Conservation (phyloP, 225 moss, liverwort and hornwort species). For the Physcomitrellopsis africana region DNA sequence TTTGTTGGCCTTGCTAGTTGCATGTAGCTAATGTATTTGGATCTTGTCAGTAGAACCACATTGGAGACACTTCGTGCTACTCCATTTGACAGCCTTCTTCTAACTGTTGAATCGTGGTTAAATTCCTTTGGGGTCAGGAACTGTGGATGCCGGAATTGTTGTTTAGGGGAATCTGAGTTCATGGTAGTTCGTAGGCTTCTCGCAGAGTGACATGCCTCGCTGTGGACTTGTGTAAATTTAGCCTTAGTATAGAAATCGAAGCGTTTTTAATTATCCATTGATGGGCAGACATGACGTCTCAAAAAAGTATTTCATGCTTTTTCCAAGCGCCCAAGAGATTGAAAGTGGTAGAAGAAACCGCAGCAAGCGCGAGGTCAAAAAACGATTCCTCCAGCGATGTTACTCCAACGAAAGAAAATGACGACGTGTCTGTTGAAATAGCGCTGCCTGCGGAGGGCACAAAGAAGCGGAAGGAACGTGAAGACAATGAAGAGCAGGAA, state of each 20-base stretch:
- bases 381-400: slow-evolving; percentile 11
- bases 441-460: slow-evolving; percentile 17
- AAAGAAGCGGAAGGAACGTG: neutral
- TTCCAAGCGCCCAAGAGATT: slow-evolving; percentile 64
- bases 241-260: neutral
- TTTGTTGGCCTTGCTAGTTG: neutral
- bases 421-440: slow-evolving; percentile 10
- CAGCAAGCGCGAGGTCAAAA: slow-evolving; percentile 30
- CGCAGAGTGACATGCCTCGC: neutral
- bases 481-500: slow-evolving; percentile 23
- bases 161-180: neutral
- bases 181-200: neutral
- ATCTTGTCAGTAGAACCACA: neutral
- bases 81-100: neutral
- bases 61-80: neutral
- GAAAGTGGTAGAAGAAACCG: slow-evolving; percentile 43
- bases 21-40: neutral
- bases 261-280: neutral
- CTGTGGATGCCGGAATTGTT: neutral
- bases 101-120: too few relatives aligned
- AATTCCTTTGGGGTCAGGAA: neutral
- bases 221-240: slow-evolving; percentile 6
- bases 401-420: neutral
- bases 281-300: slow-evolving; percentile 40
- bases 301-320: slow-evolving; percentile 54